Base-by-base conservation (phyloP, 106 monocot species). In the Allium cepa region DNA sequence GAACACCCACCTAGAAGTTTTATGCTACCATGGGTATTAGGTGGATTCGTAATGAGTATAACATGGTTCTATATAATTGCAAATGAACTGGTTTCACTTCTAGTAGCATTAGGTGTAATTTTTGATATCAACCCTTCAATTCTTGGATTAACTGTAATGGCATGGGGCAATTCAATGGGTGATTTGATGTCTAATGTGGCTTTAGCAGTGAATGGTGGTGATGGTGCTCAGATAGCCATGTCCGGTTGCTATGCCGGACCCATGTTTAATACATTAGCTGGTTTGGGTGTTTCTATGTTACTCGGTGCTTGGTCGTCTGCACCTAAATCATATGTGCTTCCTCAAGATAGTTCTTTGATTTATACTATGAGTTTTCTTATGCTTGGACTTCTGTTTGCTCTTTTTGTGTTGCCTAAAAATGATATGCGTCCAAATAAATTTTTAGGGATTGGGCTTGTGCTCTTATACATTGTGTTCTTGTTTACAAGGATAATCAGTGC, bases 161-260 rank as follows among this genome's bases (percentile, higher is more conserved):
- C 97, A 62, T 99, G 97, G 97, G 97, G 97, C 16, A 99, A 99
- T 79, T 99, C 97, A n/a, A 92, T 99, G 87, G 97, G 97, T 14
- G 97, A 99, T 69, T 73, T 99, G 57, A 79, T 92, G 84, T 92
- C 92, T 46, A 99, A 99, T 73, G 80, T 87, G 36, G 84, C 97
- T 57, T 66, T 99, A 66, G 83, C 97, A 5, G 56, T 89, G 66
- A 87, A 87, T 64, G 97, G 92, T 5, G 87, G 86, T 26, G 97
- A 99, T 64, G 84, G 97, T 4, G 80, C 81, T 69, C 97, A 99
- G 71, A 90, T 99, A 73, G 97, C 97, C 10, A 87, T 99, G 89
- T 92, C 92, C n/a, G 97, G 97, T 49, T 99, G 92, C 75, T 99
- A 90, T 76, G 97, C 97, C 11, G 97, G 97, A 7, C 97, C 97